Evolutionary conservation across 495 filamentous ascomycete genomes (phyloP).

Genomic region (Aspergillus olivimuriae): DNA sequence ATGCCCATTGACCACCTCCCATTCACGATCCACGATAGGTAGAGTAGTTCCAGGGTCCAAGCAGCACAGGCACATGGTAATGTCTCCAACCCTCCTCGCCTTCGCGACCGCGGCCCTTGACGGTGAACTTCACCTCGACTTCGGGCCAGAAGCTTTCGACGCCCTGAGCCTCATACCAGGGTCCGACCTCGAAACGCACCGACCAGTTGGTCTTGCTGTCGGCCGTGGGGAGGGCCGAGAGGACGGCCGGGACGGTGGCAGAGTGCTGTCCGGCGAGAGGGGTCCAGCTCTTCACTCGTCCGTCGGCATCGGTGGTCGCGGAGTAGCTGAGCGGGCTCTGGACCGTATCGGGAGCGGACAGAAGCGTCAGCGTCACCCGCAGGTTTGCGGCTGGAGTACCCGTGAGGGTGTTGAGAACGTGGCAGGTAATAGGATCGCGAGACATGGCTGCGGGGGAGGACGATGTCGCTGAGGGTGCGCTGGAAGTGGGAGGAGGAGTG

Average conservation of each 20-base stretch:
- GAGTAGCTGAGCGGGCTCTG: slow-evolving; percentile 45
- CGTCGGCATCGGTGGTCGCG: slow-evolving; percentile 75
- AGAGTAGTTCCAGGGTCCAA: slow-evolving; percentile 87
- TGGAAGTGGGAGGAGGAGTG: slow-evolving; percentile 14
- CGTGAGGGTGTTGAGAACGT: slow-evolving; percentile 63
- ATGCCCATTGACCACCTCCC: background rate
- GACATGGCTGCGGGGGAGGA: slow-evolving; percentile 61
- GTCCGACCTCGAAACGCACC: slow-evolving; percentile 69
- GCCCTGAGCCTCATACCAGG: slow-evolving; percentile 63
- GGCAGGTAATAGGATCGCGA: slow-evolving; percentile 74
- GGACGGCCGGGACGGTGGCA: slow-evolving; percentile 46
- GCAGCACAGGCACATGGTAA: slow-evolving; percentile 86
- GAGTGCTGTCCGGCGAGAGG: slow-evolving; percentile 41
- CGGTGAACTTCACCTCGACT: slow-evolving; percentile 81
- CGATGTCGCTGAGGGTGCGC: too few relatives aligned
- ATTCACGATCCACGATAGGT: slow-evolving; percentile 78
- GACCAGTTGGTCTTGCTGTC: slow-evolving; percentile 56
- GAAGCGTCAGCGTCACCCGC: slow-evolving; percentile 48
- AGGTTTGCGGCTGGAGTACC: slow-evolving; percentile 57
- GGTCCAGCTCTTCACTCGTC: slow-evolving; percentile 75
- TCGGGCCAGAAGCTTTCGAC: slow-evolving; percentile 84
- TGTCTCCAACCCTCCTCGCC: slow-evolving; percentile 62
- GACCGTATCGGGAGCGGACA: slow-evolving; percentile 24
- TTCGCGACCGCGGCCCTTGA: slow-evolving; percentile 47
- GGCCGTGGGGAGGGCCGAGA: slow-evolving; percentile 30